Conservation (phyloP, 2,329 filamentous ascomycete genomes). For the Cordyceps tenuipes region DNA sequence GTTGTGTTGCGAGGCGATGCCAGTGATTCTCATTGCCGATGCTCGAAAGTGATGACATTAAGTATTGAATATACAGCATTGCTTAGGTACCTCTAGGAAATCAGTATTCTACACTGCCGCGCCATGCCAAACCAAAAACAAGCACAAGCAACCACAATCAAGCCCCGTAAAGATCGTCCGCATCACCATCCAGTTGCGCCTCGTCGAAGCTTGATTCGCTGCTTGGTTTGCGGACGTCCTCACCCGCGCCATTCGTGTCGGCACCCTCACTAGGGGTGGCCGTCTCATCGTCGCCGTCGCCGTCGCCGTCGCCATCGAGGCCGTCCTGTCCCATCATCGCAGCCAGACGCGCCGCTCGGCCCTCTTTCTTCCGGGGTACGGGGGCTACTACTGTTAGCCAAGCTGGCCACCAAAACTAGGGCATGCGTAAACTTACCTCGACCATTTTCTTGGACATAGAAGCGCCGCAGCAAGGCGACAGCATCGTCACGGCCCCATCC, state of each 20-base stretch:
- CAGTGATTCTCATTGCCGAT: no score
- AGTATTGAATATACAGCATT: neutral
- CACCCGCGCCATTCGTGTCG: slow-evolving; percentile 2
- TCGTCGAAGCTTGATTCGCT: slow-evolving; percentile 7
- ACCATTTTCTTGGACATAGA: slow-evolving; percentile 97
- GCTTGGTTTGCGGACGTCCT: slow-evolving; percentile 1
- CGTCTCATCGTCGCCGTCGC: slow-evolving; percentile 1
- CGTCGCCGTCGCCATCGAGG: slow-evolving; percentile 10
- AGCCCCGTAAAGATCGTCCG: neutral
- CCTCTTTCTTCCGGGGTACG: slow-evolving; percentile 47
- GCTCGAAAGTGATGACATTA: no score
- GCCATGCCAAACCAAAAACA: neutral
- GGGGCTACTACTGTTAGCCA: slow-evolving; percentile 30
- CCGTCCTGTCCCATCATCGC: slow-evolving; percentile 41
- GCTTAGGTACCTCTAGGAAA: neutral
- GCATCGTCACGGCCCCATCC: slow-evolving; percentile 88
- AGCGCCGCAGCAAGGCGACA: slow-evolving; percentile 82
- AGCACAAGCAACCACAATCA: neutral
- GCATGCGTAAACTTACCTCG: slow-evolving; percentile 50
- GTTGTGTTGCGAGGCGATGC: neutral
- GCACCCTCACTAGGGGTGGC: slow-evolving; percentile 6
- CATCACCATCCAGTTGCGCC: neutral
- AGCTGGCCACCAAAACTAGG: neutral
- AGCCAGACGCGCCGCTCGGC: slow-evolving; percentile 43
- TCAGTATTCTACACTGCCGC: slow-evolving; percentile 1